phyloP scores from a whole-genome alignment of 768 basidiomycete genomes.

The Podaxis sp. region DNA sequence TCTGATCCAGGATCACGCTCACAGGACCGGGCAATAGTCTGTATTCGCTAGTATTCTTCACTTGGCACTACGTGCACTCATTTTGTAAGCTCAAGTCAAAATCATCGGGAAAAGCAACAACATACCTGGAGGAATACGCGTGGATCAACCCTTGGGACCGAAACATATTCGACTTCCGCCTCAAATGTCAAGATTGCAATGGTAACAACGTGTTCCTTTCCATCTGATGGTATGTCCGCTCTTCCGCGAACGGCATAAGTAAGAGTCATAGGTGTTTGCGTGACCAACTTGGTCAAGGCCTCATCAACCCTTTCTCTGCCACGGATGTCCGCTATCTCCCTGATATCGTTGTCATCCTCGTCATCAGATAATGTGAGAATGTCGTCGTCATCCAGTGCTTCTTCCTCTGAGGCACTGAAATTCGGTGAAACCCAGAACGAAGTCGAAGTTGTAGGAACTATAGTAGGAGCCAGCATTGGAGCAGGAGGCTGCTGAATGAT shows the following conservation, averaged over 20 bases:
- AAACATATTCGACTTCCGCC: slow-evolving; percentile 44
- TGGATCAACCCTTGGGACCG: slow-evolving; percentile 48
- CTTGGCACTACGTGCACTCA: slow-evolving; percentile 34
- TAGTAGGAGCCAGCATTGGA: not conserved
- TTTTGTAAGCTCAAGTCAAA: slow-evolving; percentile 1
- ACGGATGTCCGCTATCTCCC: not conserved
- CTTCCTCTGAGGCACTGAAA: not conserved
- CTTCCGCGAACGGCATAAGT: slow-evolving; percentile 52
- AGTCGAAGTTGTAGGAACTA: not conserved
- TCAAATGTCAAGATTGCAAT: slow-evolving; percentile 50
- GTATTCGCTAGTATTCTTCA: slow-evolving; percentile 60
- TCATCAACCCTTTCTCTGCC: not conserved
- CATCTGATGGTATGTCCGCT: slow-evolving; percentile 54
- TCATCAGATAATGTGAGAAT: not conserved
- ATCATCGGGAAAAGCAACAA: slow-evolving; percentile 15
- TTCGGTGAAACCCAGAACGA: slow-evolving; percentile 5
- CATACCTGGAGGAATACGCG: slow-evolving; percentile 51
- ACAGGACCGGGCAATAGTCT: slow-evolving; percentile 53
- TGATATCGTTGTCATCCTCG: not conserved
- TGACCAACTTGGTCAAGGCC: slow-evolving; percentile 28
- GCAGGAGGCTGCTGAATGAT: not conserved
- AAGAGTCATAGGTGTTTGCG: slow-evolving; percentile 52
- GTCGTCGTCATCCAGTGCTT: not conserved
- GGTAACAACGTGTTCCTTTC: slow-evolving; percentile 52
- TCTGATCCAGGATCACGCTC: slow-evolving; percentile 57